Evolutionary conservation across 2,329 filamentous ascomycete species (phyloP).

Genomic region (Penicillium sumatraense): DNA sequence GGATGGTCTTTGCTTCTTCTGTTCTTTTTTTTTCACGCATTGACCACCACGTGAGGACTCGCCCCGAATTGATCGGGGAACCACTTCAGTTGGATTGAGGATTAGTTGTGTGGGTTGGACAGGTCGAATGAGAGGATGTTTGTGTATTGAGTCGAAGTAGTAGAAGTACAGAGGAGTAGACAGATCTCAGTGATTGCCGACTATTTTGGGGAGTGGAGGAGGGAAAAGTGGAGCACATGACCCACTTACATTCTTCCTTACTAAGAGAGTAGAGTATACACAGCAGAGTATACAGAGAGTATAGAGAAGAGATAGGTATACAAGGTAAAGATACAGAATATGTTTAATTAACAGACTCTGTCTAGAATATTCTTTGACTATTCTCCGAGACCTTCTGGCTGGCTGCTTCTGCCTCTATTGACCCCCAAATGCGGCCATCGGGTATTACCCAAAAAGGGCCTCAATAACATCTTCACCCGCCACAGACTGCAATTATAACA

Average conservation of each 20-base stretch:
- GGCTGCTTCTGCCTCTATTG: not conserved
- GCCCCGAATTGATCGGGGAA: slow-evolving; percentile 21
- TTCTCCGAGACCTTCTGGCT: not conserved
- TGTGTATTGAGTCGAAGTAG: not conserved
- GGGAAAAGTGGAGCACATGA: not conserved
- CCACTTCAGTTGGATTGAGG: slow-evolving; percentile 20
- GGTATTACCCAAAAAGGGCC: not conserved
- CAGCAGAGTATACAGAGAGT: too few relatives aligned
- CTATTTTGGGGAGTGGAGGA: not conserved
- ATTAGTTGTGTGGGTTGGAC: slow-evolving; percentile 4
- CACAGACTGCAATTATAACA: not conserved
- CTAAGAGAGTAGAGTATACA: too few relatives aligned
- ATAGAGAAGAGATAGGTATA: too few relatives aligned
- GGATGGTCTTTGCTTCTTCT: not conserved
- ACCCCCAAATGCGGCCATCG: not conserved
- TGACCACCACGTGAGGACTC: slow-evolving; percentile 30
- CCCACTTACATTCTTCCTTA: too few relatives aligned
- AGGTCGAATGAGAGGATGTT: not conserved
- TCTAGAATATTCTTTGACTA: not conserved
- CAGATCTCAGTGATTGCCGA: too few relatives aligned
- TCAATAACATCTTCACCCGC: not conserved
- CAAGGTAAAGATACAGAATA: too few relatives aligned
- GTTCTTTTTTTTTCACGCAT: slow-evolving; percentile 16
- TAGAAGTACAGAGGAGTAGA: not conserved
- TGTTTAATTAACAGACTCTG: too few relatives aligned